A percentile compares a stretch with the other conserved stretches of the same genome.
Evolutionary conservation across 2,329 filamentous ascomycete genomes (phyloP).

Genomic region (Monosporascus ibericus): DNA sequence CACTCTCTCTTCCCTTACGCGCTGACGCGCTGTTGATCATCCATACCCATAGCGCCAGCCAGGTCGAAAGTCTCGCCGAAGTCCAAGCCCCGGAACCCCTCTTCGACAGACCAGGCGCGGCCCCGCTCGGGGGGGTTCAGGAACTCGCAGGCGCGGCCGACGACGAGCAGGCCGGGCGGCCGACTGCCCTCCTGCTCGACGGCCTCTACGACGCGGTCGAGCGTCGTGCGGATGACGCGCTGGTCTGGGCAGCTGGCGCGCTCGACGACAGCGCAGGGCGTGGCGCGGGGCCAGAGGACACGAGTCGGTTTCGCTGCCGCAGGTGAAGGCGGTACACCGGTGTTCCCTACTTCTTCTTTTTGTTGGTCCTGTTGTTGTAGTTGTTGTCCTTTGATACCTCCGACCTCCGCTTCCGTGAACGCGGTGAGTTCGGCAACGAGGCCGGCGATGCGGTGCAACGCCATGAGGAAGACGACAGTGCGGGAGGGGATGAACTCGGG

Average conservation of each 20-base stretch:
- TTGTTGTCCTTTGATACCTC: conserved; percentile 12
- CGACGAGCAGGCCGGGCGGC: conserved; percentile 81
- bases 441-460: conserved; percentile 73
- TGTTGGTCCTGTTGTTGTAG: conserved; percentile 3
- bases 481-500: conserved; percentile 70
- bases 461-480: conserved; percentile 94
- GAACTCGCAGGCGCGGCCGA: conserved; percentile 78
- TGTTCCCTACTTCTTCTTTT: conserved; percentile 14
- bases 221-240: conserved; percentile 80
- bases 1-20: not conserved
- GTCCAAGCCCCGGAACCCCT: conserved; percentile 75
- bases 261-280: conserved; percentile 89
- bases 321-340: too few species aligned
- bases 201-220: conserved; percentile 71
- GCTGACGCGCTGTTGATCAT: not conserved
- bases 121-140: conserved; percentile 52
- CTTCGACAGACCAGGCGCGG: conserved; percentile 76
- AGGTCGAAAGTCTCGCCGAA: conserved; percentile 14
- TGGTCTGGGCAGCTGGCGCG: conserved; percentile 92
- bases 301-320: conserved; percentile 1
- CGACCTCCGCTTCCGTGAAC: conserved; percentile 26
- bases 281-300: conserved; percentile 62
- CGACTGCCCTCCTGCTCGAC: conserved; percentile 85
- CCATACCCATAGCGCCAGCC: not conserved
- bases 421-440: conserved; percentile 66